Conservation (phyloP, 2,329 filamentous ascomycete genomes). For the Penicillium sumatraense region DNA sequence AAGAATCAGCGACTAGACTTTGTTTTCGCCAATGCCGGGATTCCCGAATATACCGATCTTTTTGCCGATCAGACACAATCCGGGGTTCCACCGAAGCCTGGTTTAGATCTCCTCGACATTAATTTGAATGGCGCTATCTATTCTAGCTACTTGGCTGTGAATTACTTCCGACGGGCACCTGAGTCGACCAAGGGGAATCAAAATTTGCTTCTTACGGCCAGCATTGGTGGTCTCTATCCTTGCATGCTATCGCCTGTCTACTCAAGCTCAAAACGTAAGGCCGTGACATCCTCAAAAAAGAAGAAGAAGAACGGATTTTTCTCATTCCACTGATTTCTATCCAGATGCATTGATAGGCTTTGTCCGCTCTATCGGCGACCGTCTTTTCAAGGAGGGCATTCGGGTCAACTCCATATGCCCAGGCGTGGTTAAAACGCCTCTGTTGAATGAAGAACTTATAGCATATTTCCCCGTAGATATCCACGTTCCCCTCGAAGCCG, state of each 20-base stretch:
- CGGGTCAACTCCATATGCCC: slow-evolving; percentile 40
- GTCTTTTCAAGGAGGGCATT: slow-evolving; percentile 41
- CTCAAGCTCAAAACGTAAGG: slow-evolving; percentile 41
- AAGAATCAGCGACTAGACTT: slow-evolving; percentile 49
- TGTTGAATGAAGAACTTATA: slow-evolving; percentile 40
- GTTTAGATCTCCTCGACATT: slow-evolving; percentile 44
- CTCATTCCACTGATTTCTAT: background rate
- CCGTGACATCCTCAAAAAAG: background rate
- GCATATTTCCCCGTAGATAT: slow-evolving; percentile 35
- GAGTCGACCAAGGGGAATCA: slow-evolving; percentile 25
- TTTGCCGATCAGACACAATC: slow-evolving; percentile 34
- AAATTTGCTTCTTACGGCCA: slow-evolving; percentile 40
- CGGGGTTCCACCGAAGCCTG: slow-evolving; percentile 31
- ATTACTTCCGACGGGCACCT: slow-evolving; percentile 43
- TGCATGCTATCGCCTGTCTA: slow-evolving; percentile 38
- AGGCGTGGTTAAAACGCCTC: slow-evolving; percentile 40
- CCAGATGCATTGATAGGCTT: slow-evolving; percentile 43
- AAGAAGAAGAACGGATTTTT: too few species aligned
- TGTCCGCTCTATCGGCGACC: slow-evolving; percentile 40
- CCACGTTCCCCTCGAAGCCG: slow-evolving; percentile 12
- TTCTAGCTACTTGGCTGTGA: slow-evolving; percentile 45
- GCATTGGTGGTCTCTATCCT: slow-evolving; percentile 45
- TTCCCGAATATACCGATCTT: slow-evolving; percentile 48
- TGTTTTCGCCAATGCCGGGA: slow-evolving; percentile 56
- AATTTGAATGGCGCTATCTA: slow-evolving; percentile 48